phyloP scores from a whole-genome alignment of 2,329 filamentous ascomycete genomes.

The Pseudogymnoascus sp. region DNA sequence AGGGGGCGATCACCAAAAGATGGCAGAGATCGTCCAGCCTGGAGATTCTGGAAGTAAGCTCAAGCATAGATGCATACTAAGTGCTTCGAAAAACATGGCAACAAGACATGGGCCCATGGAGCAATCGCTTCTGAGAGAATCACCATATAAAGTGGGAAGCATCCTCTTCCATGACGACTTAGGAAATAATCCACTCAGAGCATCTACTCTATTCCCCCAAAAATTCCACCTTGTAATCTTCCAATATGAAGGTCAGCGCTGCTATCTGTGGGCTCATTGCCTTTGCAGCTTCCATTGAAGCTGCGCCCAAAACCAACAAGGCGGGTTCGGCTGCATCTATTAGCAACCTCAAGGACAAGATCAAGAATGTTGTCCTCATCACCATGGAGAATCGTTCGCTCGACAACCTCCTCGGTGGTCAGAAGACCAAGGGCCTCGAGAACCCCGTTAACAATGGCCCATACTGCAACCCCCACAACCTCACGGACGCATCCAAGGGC shows the following conservation, averaged over 20 bases:
- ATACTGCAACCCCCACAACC: slow-evolving; percentile 36
- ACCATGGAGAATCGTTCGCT: slow-evolving; percentile 39
- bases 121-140: not conserved
- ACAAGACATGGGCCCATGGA: not conserved
- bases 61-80: not conserved
- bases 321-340: slow-evolving; percentile 28
- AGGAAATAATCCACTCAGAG: not conserved
- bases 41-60: not conserved
- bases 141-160: not conserved
- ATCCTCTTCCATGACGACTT: not conserved
- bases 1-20: not conserved
- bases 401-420: slow-evolving; percentile 38
- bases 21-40: not conserved
- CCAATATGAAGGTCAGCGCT: not conserved
- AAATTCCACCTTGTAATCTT: not conserved
- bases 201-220: not conserved
- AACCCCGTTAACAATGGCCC: slow-evolving; percentile 37
- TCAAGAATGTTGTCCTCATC: slow-evolving; percentile 32
- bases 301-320: slow-evolving; percentile 8
- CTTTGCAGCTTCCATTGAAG: slow-evolving; percentile 6
- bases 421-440: slow-evolving; percentile 32
- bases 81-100: not conserved
- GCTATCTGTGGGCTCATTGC: slow-evolving; percentile 10
- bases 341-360: slow-evolving; percentile 29
- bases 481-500: slow-evolving; percentile 27